A percentile compares a stretch with the other conserved stretches of the same genome.
Conservation (phyloP, 176 grass and related monocot species). For the Carex myosuroides region DNA sequence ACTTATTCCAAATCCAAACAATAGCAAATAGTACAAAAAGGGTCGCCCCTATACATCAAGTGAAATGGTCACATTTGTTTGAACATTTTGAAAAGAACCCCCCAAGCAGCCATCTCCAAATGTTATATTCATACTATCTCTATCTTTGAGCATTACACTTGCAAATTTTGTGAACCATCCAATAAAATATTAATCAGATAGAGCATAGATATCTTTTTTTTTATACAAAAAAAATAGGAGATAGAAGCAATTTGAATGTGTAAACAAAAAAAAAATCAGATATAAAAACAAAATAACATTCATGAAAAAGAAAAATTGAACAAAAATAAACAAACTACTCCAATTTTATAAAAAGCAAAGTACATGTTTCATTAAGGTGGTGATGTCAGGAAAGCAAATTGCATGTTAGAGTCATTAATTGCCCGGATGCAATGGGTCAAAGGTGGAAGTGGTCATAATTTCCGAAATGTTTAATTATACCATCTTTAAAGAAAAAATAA, state of each 20-base stretch:
- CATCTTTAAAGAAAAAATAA: too few species aligned
- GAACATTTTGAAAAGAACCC: background rate
- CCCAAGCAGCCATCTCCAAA: background rate
- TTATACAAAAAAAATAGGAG: too few species aligned
- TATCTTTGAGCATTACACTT: background rate
- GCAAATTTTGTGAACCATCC: background rate
- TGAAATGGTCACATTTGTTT: constrained; percentile 5
- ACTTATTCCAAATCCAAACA: background rate
- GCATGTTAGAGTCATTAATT: constrained; percentile 1
- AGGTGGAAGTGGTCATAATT: background rate
- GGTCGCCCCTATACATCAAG: background rate
- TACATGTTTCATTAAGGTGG: background rate
- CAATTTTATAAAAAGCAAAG: background rate
- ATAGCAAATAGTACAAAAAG: background rate
- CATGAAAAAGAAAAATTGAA: too few species aligned
- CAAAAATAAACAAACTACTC: too few species aligned
- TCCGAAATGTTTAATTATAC: background rate
- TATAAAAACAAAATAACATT: too few species aligned
- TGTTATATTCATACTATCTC: background rate
- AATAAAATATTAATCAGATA: background rate
- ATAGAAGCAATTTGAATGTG: too few species aligned
- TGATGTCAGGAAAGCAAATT: background rate
- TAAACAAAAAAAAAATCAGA: too few species aligned
- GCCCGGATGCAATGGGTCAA: constrained; percentile 9
- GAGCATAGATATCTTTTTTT: too few species aligned